Evolutionary conservation across 371 early-diverging fungal species (phyloP).

Genomic region (Choanephora cucurbitarum): DNA sequence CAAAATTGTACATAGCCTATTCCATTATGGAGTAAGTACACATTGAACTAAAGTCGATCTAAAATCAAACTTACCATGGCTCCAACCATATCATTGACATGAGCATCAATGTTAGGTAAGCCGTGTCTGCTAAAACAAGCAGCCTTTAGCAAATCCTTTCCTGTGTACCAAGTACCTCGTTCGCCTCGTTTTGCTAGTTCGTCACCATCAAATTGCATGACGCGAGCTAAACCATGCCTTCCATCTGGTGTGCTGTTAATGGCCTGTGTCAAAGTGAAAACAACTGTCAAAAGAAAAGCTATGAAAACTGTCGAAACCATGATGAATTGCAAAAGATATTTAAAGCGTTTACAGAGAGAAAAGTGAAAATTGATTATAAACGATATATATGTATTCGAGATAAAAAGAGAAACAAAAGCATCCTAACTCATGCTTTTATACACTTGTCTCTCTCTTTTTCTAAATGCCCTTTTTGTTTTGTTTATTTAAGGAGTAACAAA

Average conservation of each 20-base stretch:
- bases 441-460: too few species aligned
- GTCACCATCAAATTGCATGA: conserved; percentile 13
- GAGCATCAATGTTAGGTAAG: conserved; percentile 25
- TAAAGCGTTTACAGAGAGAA: background rate
- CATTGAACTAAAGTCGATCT: too few species aligned
- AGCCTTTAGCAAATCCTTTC: conserved; percentile 31
- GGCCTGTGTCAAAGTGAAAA: conserved; percentile 8
- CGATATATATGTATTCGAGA: background rate
- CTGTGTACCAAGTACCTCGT: conserved; percentile 33
- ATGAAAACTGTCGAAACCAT: background rate
- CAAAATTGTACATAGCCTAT: conserved; percentile 35
- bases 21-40: background rate
- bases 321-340: background rate
- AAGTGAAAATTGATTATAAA: background rate
- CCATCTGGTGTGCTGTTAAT: conserved; percentile 11
- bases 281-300: background rate
- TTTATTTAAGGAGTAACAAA: background rate
- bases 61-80: conserved; percentile 39
- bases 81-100: conserved; percentile 30
- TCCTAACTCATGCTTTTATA: background rate
- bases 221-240: conserved; percentile 17
- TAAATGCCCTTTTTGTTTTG: too few species aligned
- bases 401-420: background rate
- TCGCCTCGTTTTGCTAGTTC: conserved; percentile 15
- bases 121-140: conserved; percentile 38